Percentiles rank a stretch among this genome's conserved stretches.
Conservation (phyloP, 345 rosid species). For the Aquilaria yunnanensis region DNA sequence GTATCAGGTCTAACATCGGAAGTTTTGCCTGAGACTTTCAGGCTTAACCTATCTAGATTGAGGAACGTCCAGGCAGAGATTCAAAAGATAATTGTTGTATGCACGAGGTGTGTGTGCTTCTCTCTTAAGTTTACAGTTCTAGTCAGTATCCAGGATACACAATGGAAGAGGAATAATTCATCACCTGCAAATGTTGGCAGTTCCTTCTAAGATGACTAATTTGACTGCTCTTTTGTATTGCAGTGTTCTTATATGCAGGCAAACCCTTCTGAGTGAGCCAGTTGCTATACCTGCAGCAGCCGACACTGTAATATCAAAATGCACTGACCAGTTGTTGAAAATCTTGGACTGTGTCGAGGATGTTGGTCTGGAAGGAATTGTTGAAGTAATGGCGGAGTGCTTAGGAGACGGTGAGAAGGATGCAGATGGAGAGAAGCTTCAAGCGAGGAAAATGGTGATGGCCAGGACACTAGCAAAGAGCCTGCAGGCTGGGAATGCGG, state of each 20-base stretch:
- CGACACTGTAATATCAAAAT: constrained; percentile 44
- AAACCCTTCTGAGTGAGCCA: constrained; percentile 51
- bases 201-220: too few relatives aligned
- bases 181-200: too few relatives aligned
- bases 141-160: too few relatives aligned
- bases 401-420: constrained; percentile 21
- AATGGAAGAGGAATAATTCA: too few relatives aligned
- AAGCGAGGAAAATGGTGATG: constrained; percentile 50
- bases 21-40: constrained; percentile 62
- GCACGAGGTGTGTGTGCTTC: constrained; percentile 46
- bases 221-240: constrained; percentile 6
- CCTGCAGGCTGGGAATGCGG: constrained; percentile 68
- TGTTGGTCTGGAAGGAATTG: constrained; percentile 54
- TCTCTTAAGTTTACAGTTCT: background rate
- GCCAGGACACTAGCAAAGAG: constrained; percentile 62
- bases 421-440: constrained; percentile 21
- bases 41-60: constrained; percentile 60
- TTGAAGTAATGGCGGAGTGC: constrained; percentile 37
- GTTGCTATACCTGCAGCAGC: constrained; percentile 38
- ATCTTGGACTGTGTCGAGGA: constrained; percentile 44
- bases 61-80: constrained; percentile 69
- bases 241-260: constrained; percentile 86
- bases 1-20: constrained; percentile 57
- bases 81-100: constrained; percentile 69
- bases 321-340: constrained; percentile 33